Percentiles rank a stretch among this genome's conserved stretches.
These are phyloP conservation scores for Solanum stenotomum DNA, from an alignment of 257 asterid genomes.

Conservation along the genomic window DNA sequence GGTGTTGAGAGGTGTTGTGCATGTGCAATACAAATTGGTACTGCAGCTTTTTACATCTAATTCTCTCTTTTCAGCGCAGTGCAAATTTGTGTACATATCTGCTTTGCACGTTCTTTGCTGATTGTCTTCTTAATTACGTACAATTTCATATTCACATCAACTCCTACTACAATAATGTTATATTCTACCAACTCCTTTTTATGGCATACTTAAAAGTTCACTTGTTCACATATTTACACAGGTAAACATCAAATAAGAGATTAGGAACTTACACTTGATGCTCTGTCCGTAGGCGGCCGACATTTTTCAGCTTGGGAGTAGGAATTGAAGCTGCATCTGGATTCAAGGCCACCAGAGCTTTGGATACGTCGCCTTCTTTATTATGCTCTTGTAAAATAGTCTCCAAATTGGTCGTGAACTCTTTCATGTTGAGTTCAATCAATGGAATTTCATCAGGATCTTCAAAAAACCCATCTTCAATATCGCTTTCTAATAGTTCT, in stretches of 20 bases:
- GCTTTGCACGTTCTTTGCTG: not conserved
- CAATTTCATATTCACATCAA: not conserved
- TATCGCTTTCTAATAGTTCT: constrained; percentile 54
- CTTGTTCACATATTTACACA: not conserved
- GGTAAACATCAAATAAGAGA: not conserved
- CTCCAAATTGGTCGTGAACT: constrained; percentile 52
- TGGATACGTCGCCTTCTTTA: constrained; percentile 67
- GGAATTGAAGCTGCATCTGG: constrained; percentile 73
- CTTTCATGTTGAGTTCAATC: constrained; percentile 64
- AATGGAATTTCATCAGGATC: constrained; percentile 91
- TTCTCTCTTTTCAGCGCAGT: not conserved
- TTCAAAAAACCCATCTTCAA: constrained; percentile 72
- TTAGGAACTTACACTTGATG: constrained; percentile 76
- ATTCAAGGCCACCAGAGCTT: constrained; percentile 72
- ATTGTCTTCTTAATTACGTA: not conserved
- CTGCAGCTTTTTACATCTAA: not conserved
- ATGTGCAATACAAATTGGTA: not conserved
- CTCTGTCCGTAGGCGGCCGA: constrained; percentile 81
- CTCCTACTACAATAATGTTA: not conserved
- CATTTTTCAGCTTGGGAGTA: constrained; percentile 66
- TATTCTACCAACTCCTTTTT: not conserved
- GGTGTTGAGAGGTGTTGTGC: not conserved
- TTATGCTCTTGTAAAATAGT: constrained; percentile 46
- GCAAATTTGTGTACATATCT: not conserved
- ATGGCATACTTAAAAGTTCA: not conserved